These are phyloP conservation scores for Penicillium sp. DNA, from an alignment of 2,329 filamentous ascomycete species.

Conservation along the genomic window DNA sequence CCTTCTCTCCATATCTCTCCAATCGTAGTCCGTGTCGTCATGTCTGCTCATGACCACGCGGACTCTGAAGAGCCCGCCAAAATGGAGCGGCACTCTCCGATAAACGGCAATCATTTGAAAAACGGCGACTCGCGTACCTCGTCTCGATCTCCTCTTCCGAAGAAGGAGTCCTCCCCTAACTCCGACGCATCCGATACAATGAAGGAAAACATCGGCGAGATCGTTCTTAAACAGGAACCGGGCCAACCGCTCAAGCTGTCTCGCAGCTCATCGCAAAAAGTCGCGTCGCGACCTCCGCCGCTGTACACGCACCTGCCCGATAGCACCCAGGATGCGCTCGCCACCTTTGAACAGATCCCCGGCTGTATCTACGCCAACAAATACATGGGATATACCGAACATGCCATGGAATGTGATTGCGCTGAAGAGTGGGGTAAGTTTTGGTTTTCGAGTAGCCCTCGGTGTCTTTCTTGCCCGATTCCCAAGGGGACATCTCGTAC, in stretches of 20 bases:
- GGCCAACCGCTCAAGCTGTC: conserved; percentile 68
- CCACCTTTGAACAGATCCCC: conserved; percentile 75
- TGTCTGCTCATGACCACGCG: conserved; percentile 43
- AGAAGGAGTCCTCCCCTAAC: conserved; percentile 22
- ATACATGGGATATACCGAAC: conserved; percentile 84
- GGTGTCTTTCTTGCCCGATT: neutral
- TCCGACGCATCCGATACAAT: conserved; percentile 22
- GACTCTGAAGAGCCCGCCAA: conserved; percentile 35
- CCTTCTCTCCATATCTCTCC: neutral
- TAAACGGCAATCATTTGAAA: conserved; percentile 25
- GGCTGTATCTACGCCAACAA: conserved; percentile 91
- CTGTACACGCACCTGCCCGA: conserved; percentile 76
- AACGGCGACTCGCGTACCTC: conserved; percentile 20
- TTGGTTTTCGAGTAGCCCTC: neutral
- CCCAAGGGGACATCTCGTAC: neutral
- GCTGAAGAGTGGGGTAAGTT: conserved; percentile 87
- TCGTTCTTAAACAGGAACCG: conserved; percentile 62
- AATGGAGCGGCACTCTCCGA: conserved; percentile 23
- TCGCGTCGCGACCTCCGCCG: conserved; percentile 58
- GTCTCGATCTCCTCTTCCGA: conserved; percentile 14
- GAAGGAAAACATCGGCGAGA: conserved; percentile 58
- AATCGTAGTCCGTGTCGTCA: conserved; percentile 38
- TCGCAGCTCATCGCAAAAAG: conserved; percentile 71
- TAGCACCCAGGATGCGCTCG: conserved; percentile 71
- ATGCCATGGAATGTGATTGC: conserved; percentile 94